A percentile compares a stretch with the other conserved stretches of the same genome.
These are phyloP conservation scores for Francoa sonchifolia DNA, from an alignment of 441 rosid species.

Conservation along the genomic window DNA sequence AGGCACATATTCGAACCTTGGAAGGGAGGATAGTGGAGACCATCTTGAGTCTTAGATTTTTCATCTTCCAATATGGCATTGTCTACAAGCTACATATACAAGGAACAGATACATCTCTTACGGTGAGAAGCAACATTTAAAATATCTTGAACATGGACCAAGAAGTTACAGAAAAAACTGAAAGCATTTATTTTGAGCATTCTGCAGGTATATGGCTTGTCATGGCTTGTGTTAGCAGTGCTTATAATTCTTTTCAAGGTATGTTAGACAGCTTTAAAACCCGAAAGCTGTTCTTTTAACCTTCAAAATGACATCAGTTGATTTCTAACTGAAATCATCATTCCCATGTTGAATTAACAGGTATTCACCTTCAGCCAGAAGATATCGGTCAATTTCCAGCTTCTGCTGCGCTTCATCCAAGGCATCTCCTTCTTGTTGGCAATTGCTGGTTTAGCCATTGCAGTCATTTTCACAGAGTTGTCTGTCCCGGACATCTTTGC, in stretches of 20 bases:
- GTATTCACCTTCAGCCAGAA: constrained; percentile 98
- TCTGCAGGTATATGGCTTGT: constrained; percentile 70
- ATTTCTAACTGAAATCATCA: constrained; percentile 5
- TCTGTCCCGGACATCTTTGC: constrained; percentile 72
- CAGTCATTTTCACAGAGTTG: constrained; percentile 35
- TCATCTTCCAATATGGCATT: constrained; percentile 87
- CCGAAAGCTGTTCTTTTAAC: not conserved
- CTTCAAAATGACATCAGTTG: not conserved
- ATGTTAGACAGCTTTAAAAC: constrained; percentile 2
- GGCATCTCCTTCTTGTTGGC: constrained; percentile 69
- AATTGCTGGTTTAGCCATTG: constrained; percentile 62
- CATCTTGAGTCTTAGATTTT: constrained; percentile 71
- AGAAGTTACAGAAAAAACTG: not conserved
- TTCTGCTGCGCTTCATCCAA: constrained; percentile 77
- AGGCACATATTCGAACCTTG: constrained; percentile 81
- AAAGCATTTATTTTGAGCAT: not conserved
- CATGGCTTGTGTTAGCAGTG: constrained; percentile 74
- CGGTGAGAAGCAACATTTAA: too few relatives aligned
- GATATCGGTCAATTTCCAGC: constrained; percentile 95
- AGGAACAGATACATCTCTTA: constrained; percentile 44
- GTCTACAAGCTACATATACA: constrained; percentile 79
- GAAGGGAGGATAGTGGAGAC: constrained; percentile 90
- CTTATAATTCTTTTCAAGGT: constrained; percentile 83
- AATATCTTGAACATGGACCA: not conserved
- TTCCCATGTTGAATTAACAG: constrained; percentile 28